Percentiles rank a stretch among this genome's conserved stretches.
Conservation (phyloP, 2,329 filamentous ascomycete species). For the Bipolaris cookei region DNA sequence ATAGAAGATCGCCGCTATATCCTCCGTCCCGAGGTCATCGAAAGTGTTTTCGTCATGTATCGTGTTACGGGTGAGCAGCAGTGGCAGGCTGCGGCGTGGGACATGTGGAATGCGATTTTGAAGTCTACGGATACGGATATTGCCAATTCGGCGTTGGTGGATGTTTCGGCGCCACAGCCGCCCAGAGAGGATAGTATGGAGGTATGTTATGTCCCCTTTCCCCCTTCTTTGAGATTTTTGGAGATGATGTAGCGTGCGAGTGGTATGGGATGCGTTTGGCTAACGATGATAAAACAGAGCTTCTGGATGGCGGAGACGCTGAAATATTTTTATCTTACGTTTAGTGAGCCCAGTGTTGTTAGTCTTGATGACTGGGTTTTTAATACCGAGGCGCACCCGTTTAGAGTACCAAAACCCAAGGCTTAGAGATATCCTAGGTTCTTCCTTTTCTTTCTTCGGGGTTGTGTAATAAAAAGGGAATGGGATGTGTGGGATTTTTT, state of each 20-base stretch:
- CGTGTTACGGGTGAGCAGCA: constrained; percentile 62
- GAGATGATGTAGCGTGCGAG: too few species aligned
- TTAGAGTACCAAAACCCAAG: constrained; percentile 26
- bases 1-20: constrained; percentile 56
- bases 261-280: background rate
- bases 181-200: constrained; percentile 55
- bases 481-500: too few species aligned
- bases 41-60: constrained; percentile 67
- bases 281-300: background rate
- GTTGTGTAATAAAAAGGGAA: too few species aligned
- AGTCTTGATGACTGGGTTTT: constrained; percentile 55
- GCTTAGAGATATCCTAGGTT: too few species aligned
- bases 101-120: constrained; percentile 57
- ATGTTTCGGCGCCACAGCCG: constrained; percentile 51
- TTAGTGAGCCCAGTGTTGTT: constrained; percentile 51
- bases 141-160: constrained; percentile 55
- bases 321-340: constrained; percentile 58
- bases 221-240: background rate
- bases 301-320: constrained; percentile 55
- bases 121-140: constrained; percentile 52
- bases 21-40: constrained; percentile 63
- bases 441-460: too few species aligned
- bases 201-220: constrained; percentile 26
- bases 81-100: constrained; percentile 56
- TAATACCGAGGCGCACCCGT: constrained; percentile 57